Evolutionary conservation across 257 asterid species (phyloP), one percentile per base, ranked within the genome.

Genomic region (Linderniella brevidens): DNA sequence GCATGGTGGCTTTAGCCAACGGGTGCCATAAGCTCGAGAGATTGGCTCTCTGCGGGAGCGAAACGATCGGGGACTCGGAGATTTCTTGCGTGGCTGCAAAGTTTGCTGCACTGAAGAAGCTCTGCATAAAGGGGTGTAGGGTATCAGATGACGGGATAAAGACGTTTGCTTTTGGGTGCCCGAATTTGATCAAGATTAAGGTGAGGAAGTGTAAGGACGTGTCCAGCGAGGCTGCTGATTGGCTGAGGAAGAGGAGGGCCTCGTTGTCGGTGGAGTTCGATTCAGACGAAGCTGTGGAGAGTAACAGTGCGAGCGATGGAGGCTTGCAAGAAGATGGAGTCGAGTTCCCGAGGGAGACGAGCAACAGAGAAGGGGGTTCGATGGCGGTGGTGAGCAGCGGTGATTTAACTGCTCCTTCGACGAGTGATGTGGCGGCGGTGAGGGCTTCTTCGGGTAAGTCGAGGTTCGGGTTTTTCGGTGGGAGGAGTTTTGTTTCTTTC

Each of bases 31-130:
- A 48, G 17, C 41, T 60, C 54, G 65, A 60, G 13, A 53, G 65
- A 17, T 46, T 60, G 16, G 65, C 65, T 0, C 54, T 60, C 16
- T 60, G 65, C 18, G 59, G 65, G 39, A 53, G 65, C 20, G 65
- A 60, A 53, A 54, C 56, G 13, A 41, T 60, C 38, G 65, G 65
- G 13, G 65, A 60, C 46, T n/a, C 46, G 8, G 65, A 60, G 56
- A 40, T 60, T 40, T 41, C 53, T 4, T 50, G 57, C 44, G 37
- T 58, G 18, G 57, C 64, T 1, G 43, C 39, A 12, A 58, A 58
- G 43, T 60, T 59, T 39, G 15, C n/a, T 20, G 55, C 65, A 10
- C 48, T 60, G 51, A 60, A 41, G 65, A 60, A 60, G 65, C 55
- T 60, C 19, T 60, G 59, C 18, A 60, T 60, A 39, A 60, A 60